Conservation (phyloP, 257 asterid species). For the Capsicum pubescens region DNA sequence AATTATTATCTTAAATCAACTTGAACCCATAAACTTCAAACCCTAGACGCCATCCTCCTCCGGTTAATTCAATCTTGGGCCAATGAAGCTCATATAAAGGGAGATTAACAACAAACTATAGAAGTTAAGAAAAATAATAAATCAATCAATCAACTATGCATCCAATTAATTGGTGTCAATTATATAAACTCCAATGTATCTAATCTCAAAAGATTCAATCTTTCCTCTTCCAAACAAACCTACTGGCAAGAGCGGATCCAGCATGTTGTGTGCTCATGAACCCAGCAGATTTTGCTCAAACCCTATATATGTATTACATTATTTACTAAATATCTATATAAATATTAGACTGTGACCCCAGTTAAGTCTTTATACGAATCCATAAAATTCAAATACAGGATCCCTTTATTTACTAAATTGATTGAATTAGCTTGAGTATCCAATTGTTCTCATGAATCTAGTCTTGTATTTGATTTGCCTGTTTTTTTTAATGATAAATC, state of each 20-base stretch:
- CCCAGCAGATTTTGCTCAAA: not conserved
- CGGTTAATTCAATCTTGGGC: no score
- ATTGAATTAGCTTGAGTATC: no score
- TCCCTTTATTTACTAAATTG: not conserved
- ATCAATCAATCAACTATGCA: not conserved
- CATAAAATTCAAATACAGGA: not conserved
- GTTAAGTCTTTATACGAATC: no score
- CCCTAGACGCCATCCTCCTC: no score
- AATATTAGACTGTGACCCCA: not conserved
- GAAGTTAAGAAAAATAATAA: not conserved
- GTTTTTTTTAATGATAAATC: no score
- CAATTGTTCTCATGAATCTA: no score
- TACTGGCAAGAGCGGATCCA: not conserved
- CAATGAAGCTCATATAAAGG: no score
- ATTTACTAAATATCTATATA: not conserved
- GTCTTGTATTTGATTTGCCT: no score
- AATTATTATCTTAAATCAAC: no score
- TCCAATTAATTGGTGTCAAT: not conserved
- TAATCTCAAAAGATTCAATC: not conserved
- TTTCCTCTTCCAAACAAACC: not conserved
- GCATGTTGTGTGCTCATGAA: not conserved
- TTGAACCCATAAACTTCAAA: no score
- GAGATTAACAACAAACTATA: not conserved
- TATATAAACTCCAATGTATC: not conserved
- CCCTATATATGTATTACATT: not conserved